Conservation (phyloP, 2,329 filamentous ascomycete species). For the Alternaria arborescens region DNA sequence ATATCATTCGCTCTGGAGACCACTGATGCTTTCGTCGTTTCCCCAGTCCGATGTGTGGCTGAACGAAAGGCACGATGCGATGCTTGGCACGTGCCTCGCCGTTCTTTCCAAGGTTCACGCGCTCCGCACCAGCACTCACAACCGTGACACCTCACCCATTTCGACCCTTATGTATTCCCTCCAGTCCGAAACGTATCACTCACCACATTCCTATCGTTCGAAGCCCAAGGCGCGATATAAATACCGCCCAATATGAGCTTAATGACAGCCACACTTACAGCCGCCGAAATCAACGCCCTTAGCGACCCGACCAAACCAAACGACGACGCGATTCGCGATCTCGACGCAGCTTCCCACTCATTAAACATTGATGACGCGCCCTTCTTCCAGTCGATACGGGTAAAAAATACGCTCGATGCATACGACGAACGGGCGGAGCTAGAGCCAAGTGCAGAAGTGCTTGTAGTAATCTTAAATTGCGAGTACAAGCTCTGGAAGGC, state of each 20-base stretch:
- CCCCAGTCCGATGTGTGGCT: background rate
- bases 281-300: constrained; percentile 34
- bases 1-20: too few species aligned
- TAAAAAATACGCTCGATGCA: constrained; percentile 44
- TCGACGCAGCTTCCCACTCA: constrained; percentile 15
- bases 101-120: constrained; percentile 23
- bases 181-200: constrained; percentile 14
- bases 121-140: constrained; percentile 20
- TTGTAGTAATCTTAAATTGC: constrained; percentile 46
- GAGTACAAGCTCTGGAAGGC: constrained; percentile 48
- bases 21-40: too few species aligned
- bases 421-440: constrained; percentile 30
- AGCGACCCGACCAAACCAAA: constrained; percentile 30
- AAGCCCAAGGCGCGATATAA: constrained; percentile 29
- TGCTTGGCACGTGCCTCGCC: constrained; percentile 20
- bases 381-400: constrained; percentile 30
- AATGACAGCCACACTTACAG: constrained; percentile 32
- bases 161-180: constrained; percentile 29
- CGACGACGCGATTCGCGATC: constrained; percentile 20
- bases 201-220: constrained; percentile 19
- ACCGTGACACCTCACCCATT: constrained; percentile 25
- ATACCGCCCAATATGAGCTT: constrained; percentile 37
- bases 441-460: constrained; percentile 29
- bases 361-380: background rate
- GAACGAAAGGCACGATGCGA: constrained; percentile 1